Conservation (phyloP, 192 early-diverging fungal genomes). For the Coemansia sp. region DNA sequence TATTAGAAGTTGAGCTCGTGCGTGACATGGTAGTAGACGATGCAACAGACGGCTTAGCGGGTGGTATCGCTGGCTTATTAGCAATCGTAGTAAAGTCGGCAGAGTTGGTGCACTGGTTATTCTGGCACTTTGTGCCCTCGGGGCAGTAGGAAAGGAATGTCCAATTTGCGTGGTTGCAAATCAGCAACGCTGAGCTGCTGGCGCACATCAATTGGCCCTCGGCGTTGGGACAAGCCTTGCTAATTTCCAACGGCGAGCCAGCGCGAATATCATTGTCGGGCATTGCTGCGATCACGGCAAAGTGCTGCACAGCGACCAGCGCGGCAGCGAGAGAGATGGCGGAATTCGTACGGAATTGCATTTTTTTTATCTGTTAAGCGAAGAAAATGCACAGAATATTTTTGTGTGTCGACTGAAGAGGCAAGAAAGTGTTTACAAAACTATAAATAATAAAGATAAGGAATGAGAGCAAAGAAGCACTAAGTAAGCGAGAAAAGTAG, state of each 20-base stretch:
- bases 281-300: neutral
- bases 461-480: neutral
- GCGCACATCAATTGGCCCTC: neutral
- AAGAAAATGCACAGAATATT: too few relatives aligned
- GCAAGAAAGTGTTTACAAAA: neutral
- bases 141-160: neutral
- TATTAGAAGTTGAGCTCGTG: neutral
- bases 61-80: neutral
- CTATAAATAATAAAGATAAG: neutral
- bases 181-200: neutral
- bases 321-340: neutral
- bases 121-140: neutral
- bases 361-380: neutral
- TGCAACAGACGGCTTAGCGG: neutral
- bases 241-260: neutral
- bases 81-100: neutral
- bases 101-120: neutral
- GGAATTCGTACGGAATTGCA: neutral
- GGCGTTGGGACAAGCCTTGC: neutral
- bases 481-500: neutral
- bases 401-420: neutral
- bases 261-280: neutral
- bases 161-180: neutral
- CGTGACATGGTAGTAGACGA: neutral
- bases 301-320: neutral